Evolutionary conservation across 73 alveolate species (phyloP).

Genomic region (Stentor coeruleus): DNA sequence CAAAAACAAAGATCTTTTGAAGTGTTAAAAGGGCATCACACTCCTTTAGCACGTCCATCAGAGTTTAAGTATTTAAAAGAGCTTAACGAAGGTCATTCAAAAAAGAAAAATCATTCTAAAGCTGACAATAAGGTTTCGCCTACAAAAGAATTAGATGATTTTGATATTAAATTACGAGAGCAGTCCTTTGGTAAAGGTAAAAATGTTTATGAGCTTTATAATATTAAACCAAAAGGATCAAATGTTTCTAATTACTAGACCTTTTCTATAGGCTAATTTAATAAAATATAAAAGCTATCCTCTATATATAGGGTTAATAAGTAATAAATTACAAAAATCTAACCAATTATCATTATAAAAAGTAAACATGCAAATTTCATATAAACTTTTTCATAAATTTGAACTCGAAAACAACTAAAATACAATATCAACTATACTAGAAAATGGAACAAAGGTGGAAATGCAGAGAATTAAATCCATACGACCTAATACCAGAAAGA

Average conservation of each 20-base stretch:
- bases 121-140: neutral
- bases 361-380: no score
- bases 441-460: neutral
- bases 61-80: neutral
- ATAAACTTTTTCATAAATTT: no score
- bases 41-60: neutral
- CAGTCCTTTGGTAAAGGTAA: neutral
- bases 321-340: no score
- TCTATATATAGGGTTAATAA: no score
- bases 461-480: neutral
- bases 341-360: no score
- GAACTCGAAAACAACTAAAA: no score
- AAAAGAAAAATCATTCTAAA: no score
- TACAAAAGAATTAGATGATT: neutral
- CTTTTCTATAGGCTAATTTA: no score
- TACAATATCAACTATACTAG: no score
- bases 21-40: neutral
- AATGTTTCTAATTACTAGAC: no score
- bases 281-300: no score
- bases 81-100: neutral
- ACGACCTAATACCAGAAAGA: neutral
- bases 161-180: neutral
- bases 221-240: no score
- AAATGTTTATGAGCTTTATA: neutral
- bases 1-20: neutral